Percentiles rank a stretch among this genome's conserved stretches.
Conservation (phyloP, 163 green algal species). For the Chlorella variabilis region DNA sequence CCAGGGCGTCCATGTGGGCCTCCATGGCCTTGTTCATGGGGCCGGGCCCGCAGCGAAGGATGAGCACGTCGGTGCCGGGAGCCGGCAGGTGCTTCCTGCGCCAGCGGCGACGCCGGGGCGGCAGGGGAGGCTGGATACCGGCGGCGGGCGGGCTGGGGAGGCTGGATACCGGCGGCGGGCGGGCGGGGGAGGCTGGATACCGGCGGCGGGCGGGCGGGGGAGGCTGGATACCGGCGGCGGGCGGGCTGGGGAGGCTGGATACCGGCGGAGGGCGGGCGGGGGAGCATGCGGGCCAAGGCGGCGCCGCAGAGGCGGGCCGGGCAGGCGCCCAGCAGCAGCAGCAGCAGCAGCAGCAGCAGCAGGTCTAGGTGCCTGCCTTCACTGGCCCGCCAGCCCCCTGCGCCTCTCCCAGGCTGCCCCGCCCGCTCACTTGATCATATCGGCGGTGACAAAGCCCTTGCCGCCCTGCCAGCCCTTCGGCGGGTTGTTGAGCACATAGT, state of each 20-base stretch:
- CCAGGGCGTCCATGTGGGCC: slow-evolving; percentile 69
- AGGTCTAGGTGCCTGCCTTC: neutral
- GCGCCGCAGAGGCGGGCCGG: too few relatives aligned
- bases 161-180: too few relatives aligned
- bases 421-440: slow-evolving; percentile 72
- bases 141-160: neutral
- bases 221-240: too few relatives aligned
- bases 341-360: neutral
- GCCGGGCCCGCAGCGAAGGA: slow-evolving; percentile 82
- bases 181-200: too few relatives aligned
- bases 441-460: slow-evolving; percentile 79
- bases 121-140: neutral
- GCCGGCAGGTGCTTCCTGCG: slow-evolving; percentile 63
- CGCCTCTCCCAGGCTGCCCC: neutral
- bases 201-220: too few relatives aligned
- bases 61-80: slow-evolving; percentile 62
- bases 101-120: too few relatives aligned
- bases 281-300: too few relatives aligned
- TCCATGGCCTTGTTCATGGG: slow-evolving; percentile 90
- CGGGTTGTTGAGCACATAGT: slow-evolving; percentile 85
- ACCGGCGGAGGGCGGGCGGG: too few relatives aligned
- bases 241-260: too few relatives aligned
- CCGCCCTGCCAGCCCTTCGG: slow-evolving; percentile 73
- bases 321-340: too few relatives aligned
- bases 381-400: neutral